Percentiles rank a stretch among this genome's conserved stretches.
Conservation (phyloP, 2,329 filamentous ascomycete genomes). For the Bipolaris bicolor region DNA sequence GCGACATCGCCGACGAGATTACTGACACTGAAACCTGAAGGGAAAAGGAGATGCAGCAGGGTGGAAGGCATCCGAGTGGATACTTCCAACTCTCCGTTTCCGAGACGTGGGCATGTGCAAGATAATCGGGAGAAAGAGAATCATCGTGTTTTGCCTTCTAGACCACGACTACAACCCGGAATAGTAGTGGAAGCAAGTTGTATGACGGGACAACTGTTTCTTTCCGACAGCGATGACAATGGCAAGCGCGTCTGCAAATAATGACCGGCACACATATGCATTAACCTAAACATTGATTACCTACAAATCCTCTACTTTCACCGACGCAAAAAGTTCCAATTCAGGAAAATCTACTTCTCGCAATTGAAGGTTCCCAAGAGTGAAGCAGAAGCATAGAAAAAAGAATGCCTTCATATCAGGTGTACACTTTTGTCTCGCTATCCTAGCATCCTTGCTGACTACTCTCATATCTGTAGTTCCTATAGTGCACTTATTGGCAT, state of each 20-base stretch:
- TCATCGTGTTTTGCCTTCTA: conserved; percentile 10
- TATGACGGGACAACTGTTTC: neutral
- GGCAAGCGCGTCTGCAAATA: neutral
- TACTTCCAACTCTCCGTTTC: conserved; percentile 39
- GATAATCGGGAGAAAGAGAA: neutral
- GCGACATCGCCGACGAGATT: neutral
- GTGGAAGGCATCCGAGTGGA: conserved; percentile 11
- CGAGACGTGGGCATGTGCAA: neutral
- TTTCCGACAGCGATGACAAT: neutral
- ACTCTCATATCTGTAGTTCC: conserved; percentile 30
- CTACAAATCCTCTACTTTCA: neutral
- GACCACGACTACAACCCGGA: neutral
- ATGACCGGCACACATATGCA: neutral
- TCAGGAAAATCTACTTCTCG: too few relatives aligned
- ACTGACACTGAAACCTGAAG: neutral
- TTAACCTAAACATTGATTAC: neutral
- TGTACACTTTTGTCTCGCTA: conserved; percentile 8
- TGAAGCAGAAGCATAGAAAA: neutral
- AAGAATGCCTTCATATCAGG: neutral
- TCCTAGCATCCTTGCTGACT: conserved; percentile 21
- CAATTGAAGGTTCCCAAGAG: too few relatives aligned
- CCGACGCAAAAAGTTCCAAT: too few relatives aligned
- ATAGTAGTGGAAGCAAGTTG: conserved; percentile 1
- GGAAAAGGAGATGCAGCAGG: conserved; percentile 2
- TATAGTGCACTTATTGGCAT: conserved; percentile 35